Base-by-base conservation (phyloP, 1,139 yeast species). In the Kodamaea anthophila region DNA sequence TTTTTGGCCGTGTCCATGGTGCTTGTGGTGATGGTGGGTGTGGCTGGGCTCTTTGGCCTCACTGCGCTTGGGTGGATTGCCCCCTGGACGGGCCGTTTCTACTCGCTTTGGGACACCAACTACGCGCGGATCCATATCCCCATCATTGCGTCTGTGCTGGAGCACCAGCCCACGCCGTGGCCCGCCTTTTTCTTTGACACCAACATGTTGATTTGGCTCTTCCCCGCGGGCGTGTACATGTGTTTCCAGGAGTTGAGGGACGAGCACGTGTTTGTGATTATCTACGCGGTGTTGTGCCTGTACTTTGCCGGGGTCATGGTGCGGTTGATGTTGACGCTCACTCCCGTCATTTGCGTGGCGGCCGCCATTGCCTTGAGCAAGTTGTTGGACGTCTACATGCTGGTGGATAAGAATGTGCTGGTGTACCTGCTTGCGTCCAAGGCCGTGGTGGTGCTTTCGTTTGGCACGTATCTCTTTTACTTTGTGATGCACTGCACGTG, bases 111-210 rank as follows among this genome's bases (percentile, higher is more conserved):
- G 98, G 98, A 93, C 56, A 91, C 98, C 4, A 83, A 74, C 53
- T 93, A 93, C 51, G 99, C 99, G 40, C 91, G 87, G 65, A 84
- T 91, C 43, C 98, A 93, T 55, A 93, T 93, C 48, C 99, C 99
- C 31, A 93, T 93, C 53, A 93, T 93, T 59, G 98, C 98, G 1
- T 88, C 97, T 3, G 99, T 93, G 30, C 85, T 96, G 9, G 99
- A 93, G 63, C 99, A 93, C 67, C 99, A 93, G 66, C 99, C 99
- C 36, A 91, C 98, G 14, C 96, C 98, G 9, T 93, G 99, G 99
- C 95, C 98, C 9, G 78, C 96, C 8, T 93, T 91, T 60, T 91
- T 86, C 71, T 86, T 91, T 55, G 99, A 93, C 56, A 80, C 93
- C 30, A 84, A 79, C 48, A 74, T 91, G 69, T 69, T 93, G 59